These are phyloP conservation scores for Blastobotrys ciferrii DNA, from an alignment of 1,139 yeast genomes.

Conservation along the genomic window DNA sequence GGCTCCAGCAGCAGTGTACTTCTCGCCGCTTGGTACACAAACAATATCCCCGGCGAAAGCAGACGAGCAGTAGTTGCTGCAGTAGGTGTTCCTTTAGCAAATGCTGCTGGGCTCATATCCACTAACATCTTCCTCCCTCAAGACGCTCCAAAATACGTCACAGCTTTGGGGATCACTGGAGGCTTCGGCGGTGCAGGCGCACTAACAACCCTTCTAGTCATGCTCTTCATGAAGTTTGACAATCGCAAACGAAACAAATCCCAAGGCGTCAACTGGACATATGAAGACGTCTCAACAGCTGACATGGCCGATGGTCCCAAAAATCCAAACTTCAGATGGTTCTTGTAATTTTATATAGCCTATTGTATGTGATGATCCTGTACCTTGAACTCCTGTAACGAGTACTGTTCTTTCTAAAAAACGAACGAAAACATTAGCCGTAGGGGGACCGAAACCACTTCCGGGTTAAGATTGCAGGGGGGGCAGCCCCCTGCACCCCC, in stretches of 20 bases:
- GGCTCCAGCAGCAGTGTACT: slow-evolving; percentile 49
- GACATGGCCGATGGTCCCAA: slow-evolving; percentile 46
- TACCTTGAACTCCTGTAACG: too few relatives aligned
- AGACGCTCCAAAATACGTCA: slow-evolving; percentile 53
- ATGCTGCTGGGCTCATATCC: slow-evolving; percentile 57
- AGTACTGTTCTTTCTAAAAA: too few relatives aligned
- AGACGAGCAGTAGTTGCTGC: slow-evolving; percentile 49
- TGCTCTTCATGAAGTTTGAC: slow-evolving; percentile 36
- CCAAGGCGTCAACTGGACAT: slow-evolving; percentile 46
- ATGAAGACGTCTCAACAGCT: slow-evolving; percentile 46
- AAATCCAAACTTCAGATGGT: slow-evolving; percentile 50
- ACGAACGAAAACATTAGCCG: too few relatives aligned
- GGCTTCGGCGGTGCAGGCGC: slow-evolving; percentile 45
- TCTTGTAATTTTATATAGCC: slow-evolving; percentile 37
- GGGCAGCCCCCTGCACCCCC: too few relatives aligned
- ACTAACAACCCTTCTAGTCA: slow-evolving; percentile 38
- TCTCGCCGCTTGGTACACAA: slow-evolving; percentile 52
- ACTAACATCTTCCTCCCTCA: slow-evolving; percentile 51
- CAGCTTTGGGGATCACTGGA: slow-evolving; percentile 50
- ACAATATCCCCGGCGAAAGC: slow-evolving; percentile 49
- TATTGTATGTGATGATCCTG: too few relatives aligned
- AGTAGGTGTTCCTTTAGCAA: slow-evolving; percentile 54
- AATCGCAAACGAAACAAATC: slow-evolving; percentile 43
- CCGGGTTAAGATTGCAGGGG: too few relatives aligned
- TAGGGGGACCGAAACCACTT: too few relatives aligned